Evolutionary conservation across 2,329 filamentous ascomycete genomes (phyloP).

Genomic region (Ascochyta viciae-villosae): DNA sequence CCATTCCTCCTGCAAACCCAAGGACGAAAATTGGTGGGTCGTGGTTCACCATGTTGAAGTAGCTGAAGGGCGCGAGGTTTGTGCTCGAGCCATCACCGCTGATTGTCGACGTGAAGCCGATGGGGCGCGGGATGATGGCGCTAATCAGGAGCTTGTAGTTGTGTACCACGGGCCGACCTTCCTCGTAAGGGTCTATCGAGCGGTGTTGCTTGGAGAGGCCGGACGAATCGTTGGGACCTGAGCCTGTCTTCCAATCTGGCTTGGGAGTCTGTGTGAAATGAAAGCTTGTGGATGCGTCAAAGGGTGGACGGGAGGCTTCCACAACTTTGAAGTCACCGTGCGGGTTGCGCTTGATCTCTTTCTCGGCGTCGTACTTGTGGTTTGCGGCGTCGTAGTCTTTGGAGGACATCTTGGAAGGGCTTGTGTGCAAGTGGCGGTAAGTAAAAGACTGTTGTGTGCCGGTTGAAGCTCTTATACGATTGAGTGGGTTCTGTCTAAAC

Average conservation of each 20-base stretch:
- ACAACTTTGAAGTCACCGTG: slow-evolving; percentile 79
- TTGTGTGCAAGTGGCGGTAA: not conserved
- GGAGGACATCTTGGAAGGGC: slow-evolving; percentile 6
- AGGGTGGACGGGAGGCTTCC: slow-evolving; percentile 70
- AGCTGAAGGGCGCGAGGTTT: slow-evolving; percentile 88
- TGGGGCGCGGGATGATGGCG: slow-evolving; percentile 80
- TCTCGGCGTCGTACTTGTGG: slow-evolving; percentile 55
- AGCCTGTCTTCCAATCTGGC: slow-evolving; percentile 70
- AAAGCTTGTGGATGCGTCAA: slow-evolving; percentile 58
- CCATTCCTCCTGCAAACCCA: slow-evolving; percentile 64
- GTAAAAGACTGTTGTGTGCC: not conserved
- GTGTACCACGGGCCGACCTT: slow-evolving; percentile 69
- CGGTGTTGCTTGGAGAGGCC: slow-evolving; percentile 67
- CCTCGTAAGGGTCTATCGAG: slow-evolving; percentile 80
- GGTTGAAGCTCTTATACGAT: slow-evolving; percentile 8
- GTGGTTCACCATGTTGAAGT: slow-evolving; percentile 82
- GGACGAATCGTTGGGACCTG: slow-evolving; percentile 67
- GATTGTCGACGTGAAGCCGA: slow-evolving; percentile 68
- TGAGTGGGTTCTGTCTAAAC: not conserved
- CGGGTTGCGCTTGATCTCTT: slow-evolving; percentile 65
- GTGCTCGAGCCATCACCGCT: slow-evolving; percentile 67
- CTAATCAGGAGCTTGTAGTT: slow-evolving; percentile 96
- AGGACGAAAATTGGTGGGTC: slow-evolving; percentile 85
- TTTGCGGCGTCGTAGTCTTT: not conserved
- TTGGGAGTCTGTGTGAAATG: slow-evolving; percentile 68